Conservation (phyloP, 2,329 filamentous ascomycete genomes). For the Metarhizium humberi region DNA sequence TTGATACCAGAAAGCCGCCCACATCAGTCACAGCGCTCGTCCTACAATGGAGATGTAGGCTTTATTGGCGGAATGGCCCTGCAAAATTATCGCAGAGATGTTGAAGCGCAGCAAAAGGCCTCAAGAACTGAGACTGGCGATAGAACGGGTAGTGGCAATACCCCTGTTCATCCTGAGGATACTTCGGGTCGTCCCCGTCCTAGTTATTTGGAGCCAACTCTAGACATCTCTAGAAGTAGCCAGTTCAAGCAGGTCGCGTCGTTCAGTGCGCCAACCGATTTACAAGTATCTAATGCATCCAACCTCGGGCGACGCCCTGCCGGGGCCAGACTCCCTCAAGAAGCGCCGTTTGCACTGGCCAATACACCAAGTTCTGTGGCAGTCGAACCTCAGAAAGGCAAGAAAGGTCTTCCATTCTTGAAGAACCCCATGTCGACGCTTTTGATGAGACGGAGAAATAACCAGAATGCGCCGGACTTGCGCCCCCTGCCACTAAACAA, state of each 20-base stretch:
- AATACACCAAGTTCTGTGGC: slow-evolving; percentile 12
- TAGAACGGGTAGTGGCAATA: neutral
- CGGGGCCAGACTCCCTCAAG: slow-evolving; percentile 29
- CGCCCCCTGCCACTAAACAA: slow-evolving; percentile 29
- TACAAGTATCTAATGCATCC: slow-evolving; percentile 25
- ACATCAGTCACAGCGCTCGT: slow-evolving; percentile 20
- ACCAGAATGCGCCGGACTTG: slow-evolving; percentile 36
- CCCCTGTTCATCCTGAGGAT: slow-evolving; percentile 4
- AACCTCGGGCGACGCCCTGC: slow-evolving; percentile 32
- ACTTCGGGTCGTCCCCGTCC: slow-evolving; percentile 2
- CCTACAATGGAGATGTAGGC: slow-evolving; percentile 29
- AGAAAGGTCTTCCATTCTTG: slow-evolving; percentile 46
- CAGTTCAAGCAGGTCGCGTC: slow-evolving; percentile 25
- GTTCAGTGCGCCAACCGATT: slow-evolving; percentile 40
- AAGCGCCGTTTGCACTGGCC: slow-evolving; percentile 24
- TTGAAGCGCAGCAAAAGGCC: slow-evolving; percentile 11
- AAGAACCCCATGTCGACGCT: slow-evolving; percentile 52
- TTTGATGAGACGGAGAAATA: slow-evolving; percentile 46
- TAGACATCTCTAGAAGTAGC: slow-evolving; percentile 21
- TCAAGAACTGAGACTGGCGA: slow-evolving; percentile 1
- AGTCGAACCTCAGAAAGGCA: slow-evolving; percentile 35
- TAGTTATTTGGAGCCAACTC: slow-evolving; percentile 16
- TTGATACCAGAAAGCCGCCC: slow-evolving; percentile 13
- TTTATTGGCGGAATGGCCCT: slow-evolving; percentile 49
- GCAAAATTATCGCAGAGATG: slow-evolving; percentile 37